A percentile compares a stretch with the other conserved stretches of the same genome.
These are phyloP conservation scores for Citrullus mucosospermus DNA, from an alignment of 306 rosid genomes.

Conservation along the genomic window DNA sequence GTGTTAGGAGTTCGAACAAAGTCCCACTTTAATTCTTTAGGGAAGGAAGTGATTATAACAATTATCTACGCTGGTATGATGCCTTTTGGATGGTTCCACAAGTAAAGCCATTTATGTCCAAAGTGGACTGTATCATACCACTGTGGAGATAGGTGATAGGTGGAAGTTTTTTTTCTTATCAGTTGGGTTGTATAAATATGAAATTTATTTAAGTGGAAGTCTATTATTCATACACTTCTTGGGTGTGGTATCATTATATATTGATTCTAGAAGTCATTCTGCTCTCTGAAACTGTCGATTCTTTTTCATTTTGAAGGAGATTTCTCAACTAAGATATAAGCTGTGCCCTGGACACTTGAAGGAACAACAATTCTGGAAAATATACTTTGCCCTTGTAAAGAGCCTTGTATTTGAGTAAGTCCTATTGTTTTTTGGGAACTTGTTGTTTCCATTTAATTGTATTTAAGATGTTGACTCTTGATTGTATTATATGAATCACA, in stretches of 20 bases:
- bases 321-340: slow-evolving; percentile 61
- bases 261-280: not conserved
- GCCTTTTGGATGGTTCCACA: too few relatives aligned
- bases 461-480: not conserved
- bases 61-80: too few relatives aligned
- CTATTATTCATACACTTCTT: not conserved
- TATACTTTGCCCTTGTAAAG: slow-evolving; percentile 68
- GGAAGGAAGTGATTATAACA: too few relatives aligned
- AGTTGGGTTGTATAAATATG: not conserved
- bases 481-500: not conserved
- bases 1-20: not conserved
- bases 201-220: not conserved
- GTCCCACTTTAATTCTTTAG: too few relatives aligned
- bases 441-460: not conserved
- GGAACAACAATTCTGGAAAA: slow-evolving; percentile 78
- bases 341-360: slow-evolving; percentile 84
- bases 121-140: too few relatives aligned
- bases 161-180: too few relatives aligned
- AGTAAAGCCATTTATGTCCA: too few relatives aligned
- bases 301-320: slow-evolving; percentile 39
- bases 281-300: not conserved
- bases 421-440: not conserved
- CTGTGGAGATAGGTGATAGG: too few relatives aligned
- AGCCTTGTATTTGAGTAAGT: slow-evolving; percentile 66
- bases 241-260: not conserved